Conservation (phyloP, 2,329 filamentous ascomycete genomes). For the Aspergillus novoparasiticus region DNA sequence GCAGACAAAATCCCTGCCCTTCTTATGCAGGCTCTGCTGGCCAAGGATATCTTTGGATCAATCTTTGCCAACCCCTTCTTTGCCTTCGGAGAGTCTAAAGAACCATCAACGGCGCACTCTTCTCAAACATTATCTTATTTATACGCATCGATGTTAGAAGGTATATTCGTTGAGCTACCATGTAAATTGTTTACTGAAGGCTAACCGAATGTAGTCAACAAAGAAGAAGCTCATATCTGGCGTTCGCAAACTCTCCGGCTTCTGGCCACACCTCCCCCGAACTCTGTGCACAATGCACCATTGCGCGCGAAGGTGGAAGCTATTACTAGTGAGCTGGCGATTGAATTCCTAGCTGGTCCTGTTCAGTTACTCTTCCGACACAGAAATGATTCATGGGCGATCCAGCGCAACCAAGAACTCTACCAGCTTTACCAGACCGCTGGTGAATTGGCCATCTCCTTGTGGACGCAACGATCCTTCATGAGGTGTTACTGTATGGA, state of each 20-base stretch:
- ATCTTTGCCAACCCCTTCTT: slow-evolving; percentile 15
- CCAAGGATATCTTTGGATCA: slow-evolving; percentile 6
- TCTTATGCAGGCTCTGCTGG: slow-evolving; percentile 7
- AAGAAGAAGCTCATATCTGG: slow-evolving; percentile 22
- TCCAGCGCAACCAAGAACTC: slow-evolving; percentile 2
- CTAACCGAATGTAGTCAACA: slow-evolving; percentile 14
- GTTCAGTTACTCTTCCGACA: slow-evolving; percentile 1
- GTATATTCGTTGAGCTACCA: slow-evolving; percentile 1
- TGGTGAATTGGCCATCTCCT: slow-evolving; percentile 14
- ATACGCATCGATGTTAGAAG: slow-evolving; percentile 8
- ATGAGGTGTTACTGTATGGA: slow-evolving; percentile 11
- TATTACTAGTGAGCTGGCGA: background rate
- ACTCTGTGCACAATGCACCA: background rate
- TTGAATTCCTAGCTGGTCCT: slow-evolving; percentile 5
- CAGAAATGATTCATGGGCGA: background rate
- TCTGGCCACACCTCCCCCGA: slow-evolving; percentile 11
- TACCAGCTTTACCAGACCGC: slow-evolving; percentile 14
- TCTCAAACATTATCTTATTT: background rate
- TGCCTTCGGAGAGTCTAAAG: slow-evolving; percentile 1
- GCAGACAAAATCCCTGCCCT: slow-evolving; percentile 3
- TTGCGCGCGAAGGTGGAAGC: background rate
- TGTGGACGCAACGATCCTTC: slow-evolving; percentile 24
- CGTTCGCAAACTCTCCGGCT: slow-evolving; percentile 23
- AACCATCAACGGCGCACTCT: background rate
- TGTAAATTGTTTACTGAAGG: background rate